Percentiles rank a stretch among this genome's conserved stretches.
phyloP scores from a whole-genome alignment of 345 rosid species.

The Aquilaria malaccensis region DNA sequence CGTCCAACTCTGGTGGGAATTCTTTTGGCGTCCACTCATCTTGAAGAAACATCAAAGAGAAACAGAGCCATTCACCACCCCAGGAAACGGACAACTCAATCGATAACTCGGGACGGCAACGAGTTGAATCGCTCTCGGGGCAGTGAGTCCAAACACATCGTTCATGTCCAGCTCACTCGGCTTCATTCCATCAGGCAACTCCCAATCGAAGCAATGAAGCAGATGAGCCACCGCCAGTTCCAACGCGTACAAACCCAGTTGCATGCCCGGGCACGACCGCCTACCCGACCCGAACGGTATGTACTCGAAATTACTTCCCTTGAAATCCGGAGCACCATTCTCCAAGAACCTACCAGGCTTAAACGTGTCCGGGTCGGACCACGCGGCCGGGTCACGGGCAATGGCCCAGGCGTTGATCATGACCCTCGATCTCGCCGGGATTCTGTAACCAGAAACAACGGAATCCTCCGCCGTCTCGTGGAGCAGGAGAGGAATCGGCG shows the following conservation, averaged over 20 bases:
- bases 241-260: slow-evolving; percentile 60
- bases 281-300: slow-evolving; percentile 82
- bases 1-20: too few species aligned
- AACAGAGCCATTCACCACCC: not conserved
- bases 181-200: slow-evolving; percentile 55
- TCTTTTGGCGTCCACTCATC: too few species aligned
- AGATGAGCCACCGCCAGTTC: slow-evolving; percentile 57
- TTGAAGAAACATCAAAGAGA: too few species aligned
- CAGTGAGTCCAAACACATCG: slow-evolving; percentile 77
- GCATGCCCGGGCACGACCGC: slow-evolving; percentile 82
- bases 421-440: slow-evolving; percentile 49
- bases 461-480: slow-evolving; percentile 53
- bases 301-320: slow-evolving; percentile 53
- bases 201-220: slow-evolving; percentile 72
- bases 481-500: slow-evolving; percentile 77
- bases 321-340: slow-evolving; percentile 41
- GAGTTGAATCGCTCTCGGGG: slow-evolving; percentile 57
- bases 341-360: slow-evolving; percentile 50
- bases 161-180: slow-evolving; percentile 52
- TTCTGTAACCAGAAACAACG: slow-evolving; percentile 43
- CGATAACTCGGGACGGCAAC: slow-evolving; percentile 49
- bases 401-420: slow-evolving; percentile 66
- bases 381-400: slow-evolving; percentile 44
- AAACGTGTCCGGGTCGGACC: slow-evolving; percentile 56
- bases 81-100: slow-evolving; percentile 24